Base-by-base conservation (phyloP, 768 basidiomycete genomes). In the Mycena belliarum region DNA sequence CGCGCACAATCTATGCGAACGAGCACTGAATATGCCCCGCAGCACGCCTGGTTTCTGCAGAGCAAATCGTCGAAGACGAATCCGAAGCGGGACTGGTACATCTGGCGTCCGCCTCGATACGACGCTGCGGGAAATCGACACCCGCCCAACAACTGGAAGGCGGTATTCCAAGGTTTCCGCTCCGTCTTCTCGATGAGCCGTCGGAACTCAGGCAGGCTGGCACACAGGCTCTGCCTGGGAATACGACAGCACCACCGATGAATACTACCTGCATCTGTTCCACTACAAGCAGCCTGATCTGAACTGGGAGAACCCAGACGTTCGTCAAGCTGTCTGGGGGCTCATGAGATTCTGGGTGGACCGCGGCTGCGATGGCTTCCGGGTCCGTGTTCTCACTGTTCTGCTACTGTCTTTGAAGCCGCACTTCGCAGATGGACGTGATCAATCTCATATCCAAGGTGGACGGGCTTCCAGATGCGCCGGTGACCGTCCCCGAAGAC, bases 131-230 rank as follows among this genome's bases (percentile, higher is more conserved):
- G 88, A 1, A 73, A 80, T 44, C 78, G 80, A 23, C 71, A 75
- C 2, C 85, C 87, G 7, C 89, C 89, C 0, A 88, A 89, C 68
- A 91, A 91, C 66, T 90, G 89, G 89, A 77, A 76, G 62, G 82
- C 86, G 0, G 70, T 77, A 18, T 88, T 89, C 66, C 81, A 87
- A 73, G 85, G 87, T 81, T 63, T 38, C 9, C 40, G n/a, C 11
- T 11, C n/a, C 14, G 14, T 7, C 52, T 44, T 12, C 21, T 48
- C 45, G 15, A 23, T 40, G 3, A 15, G 33, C 21, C 29, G 20
- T n/a, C 24, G 9, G 11, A 14, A 15, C 11, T 35, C 29, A 32
- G 33, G 0, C 12, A 55, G n/a, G 29, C 47, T 42, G n/a, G 15
- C 26, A 18, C 35, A 25, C 67, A 85, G 84, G 84, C 14, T 83